Evolutionary conservation across 768 basidiomycete genomes (phyloP), one percentile per base, ranked within the genome.

Genomic region (Amanita rimosa): DNA sequence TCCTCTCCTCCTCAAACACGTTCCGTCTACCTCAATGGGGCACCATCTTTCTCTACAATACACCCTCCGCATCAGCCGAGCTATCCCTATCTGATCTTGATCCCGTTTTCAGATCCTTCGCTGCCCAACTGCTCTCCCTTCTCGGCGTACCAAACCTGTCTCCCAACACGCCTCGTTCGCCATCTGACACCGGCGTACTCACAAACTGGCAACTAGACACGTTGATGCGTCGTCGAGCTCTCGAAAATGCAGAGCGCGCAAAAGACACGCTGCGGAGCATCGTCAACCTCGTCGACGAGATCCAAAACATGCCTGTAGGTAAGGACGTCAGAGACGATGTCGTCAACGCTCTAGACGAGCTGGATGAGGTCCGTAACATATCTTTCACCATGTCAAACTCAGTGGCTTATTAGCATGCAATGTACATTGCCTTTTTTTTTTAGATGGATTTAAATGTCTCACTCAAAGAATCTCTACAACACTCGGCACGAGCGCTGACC

Each of bases 21-120:
- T 97, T 98, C 69, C 74, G 95, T 16, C 70, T 94, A 0, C 94
- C 95, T 0, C 95, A 98, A 62, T 94, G 89, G 83, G 95, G 95
- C 29, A 83, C 91, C 19, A 83, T 98, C 46, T 75, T 85, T 49
- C 73, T 98, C 51, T 67, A 78, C 55, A 91, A 93, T 60, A 76
- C 77, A 29, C 64, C 68, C n/a, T 44, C 27, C 13, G 6, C 9
- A 27, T 44, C 49, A 59, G 52, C 64, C 45, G 61, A 67, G 44
- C 66, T 79, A 27, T 68, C 73, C 39, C 58, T 66, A 31, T 53
- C 60, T 29, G 70, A 69, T 34, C 70, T 89, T 14, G 60, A 74
- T 37, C 58, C 65, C 14, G 60, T 76, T 26, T 89, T 94, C 60
- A 57, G 68, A 3, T 69, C 75, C 1, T 93, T 94, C 60, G 70